These are phyloP conservation scores for Boletus subcaerulescens DNA, from an alignment of 768 basidiomycete genomes.

Conservation along the genomic window DNA sequence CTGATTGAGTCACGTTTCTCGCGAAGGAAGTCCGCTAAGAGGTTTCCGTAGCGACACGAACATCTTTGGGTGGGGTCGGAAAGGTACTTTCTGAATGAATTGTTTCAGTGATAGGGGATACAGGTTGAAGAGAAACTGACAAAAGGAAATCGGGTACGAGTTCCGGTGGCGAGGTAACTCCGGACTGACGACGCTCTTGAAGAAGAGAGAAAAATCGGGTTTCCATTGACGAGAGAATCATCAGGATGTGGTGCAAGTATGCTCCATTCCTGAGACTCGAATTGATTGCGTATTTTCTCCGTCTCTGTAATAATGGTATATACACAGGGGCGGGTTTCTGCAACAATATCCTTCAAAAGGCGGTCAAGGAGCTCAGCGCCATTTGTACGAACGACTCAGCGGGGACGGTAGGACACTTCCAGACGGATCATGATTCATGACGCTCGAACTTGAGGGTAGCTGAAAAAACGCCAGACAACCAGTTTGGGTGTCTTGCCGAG, in stretches of 20 bases:
- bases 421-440: too few species aligned
- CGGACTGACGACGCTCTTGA: slow-evolving; percentile 91
- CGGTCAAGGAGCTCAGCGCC: slow-evolving; percentile 96
- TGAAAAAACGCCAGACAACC: too few species aligned
- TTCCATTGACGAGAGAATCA: slow-evolving; percentile 32
- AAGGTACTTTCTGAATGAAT: slow-evolving; percentile 73
- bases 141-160: slow-evolving; percentile 91
- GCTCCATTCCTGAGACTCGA: slow-evolving; percentile 43
- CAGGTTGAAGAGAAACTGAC: slow-evolving; percentile 43
- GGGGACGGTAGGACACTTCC: too few species aligned
- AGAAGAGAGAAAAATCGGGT: slow-evolving; percentile 89
- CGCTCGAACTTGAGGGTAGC: too few species aligned
- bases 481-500: too few species aligned
- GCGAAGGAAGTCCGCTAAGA: slow-evolving; percentile 84
- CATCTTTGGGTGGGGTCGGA: slow-evolving; percentile 92
- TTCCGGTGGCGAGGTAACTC: slow-evolving; percentile 94
- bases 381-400: slow-evolving; percentile 38
- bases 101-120: slow-evolving; percentile 3
- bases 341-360: slow-evolving; percentile 96
- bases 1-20: slow-evolving; percentile 84
- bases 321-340: slow-evolving; percentile 93
- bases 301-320: slow-evolving; percentile 82
- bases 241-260: slow-evolving; percentile 68
- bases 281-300: slow-evolving; percentile 53
- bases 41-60: slow-evolving; percentile 87